Evolutionary conservation across 352 stramenopile genomes (phyloP), one percentile per base, ranked within the genome.

Genomic region (Phytophthora macrochlamydospora): DNA sequence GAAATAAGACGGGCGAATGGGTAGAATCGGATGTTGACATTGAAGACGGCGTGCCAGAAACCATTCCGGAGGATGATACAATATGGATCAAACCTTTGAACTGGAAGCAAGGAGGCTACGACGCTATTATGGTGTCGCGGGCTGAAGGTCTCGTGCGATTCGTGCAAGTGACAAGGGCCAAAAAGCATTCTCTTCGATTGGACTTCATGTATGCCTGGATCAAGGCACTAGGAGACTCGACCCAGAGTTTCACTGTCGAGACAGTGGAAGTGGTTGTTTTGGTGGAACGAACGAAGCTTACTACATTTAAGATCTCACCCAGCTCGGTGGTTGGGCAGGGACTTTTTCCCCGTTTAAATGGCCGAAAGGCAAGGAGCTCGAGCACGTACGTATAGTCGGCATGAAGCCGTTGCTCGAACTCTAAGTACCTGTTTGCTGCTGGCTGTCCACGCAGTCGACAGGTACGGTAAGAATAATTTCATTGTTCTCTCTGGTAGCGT

Each of bases 61-160:
- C 18, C 18, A 37, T 65, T 70, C 58, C 28, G 18, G 18, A 24
- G 18, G 18, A 24, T 58, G 40, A 31, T 49, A 42, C 37, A n/a
- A 24, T 59, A 37, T 65, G 56, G 62, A 70, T 65, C 32, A 70
- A 70, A 33, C 62, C 56, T 12, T 30, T 56, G 43, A 51, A 61
- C 37, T 70, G 62, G 55, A 65, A 53, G 38, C 50, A 70, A 70
- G 56, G 62, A 33, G 62, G 56, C 56, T 70, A 70, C 56, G 62
- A 70, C 51, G 62, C 50, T 50, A 65, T 70, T 42, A 70, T 65
- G 62, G 56, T 70, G 43, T 56, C n/a, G 42, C 61, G 65, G 32
- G 29, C 7, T 30, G 59, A 30, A 40, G 5, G 50, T 13, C 51
- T 54, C n/a, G 64, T 67, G 56, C 64, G 57, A n/a, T 54, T 71